Evolutionary conservation across 164 flowering plant species (phyloP).

Genomic region (Stephania cephalantha): DNA sequence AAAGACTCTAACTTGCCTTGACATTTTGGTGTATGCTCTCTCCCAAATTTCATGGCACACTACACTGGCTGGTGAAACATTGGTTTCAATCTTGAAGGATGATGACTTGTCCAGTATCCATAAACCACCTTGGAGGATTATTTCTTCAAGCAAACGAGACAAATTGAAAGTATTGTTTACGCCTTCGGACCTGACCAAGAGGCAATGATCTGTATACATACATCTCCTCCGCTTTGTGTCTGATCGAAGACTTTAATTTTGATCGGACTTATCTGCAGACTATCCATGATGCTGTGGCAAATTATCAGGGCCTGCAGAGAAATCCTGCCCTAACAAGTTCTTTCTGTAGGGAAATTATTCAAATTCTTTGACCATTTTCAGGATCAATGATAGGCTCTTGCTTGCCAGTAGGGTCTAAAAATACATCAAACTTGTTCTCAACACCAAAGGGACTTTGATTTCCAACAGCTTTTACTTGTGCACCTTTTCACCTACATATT

Average conservation of each 20-base stretch:
- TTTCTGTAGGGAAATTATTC: constrained; percentile 30
- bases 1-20: no score
- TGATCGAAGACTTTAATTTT: constrained; percentile 65
- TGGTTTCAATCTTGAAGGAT: constrained; percentile 54
- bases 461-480: constrained; percentile 22
- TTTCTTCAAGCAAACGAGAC: constrained; percentile 52
- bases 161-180: constrained; percentile 86
- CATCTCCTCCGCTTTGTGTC: constrained; percentile 76
- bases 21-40: no score
- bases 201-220: constrained; percentile 84
- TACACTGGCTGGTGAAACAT: constrained; percentile 39
- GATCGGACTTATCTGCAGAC: constrained; percentile 64
- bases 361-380: constrained; percentile 25
- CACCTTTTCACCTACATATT: not conserved
- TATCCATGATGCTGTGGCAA: constrained; percentile 39
- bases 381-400: constrained; percentile 31
- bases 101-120: constrained; percentile 67
- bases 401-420: constrained; percentile 25
- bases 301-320: constrained; percentile 36
- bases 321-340: constrained; percentile 32
- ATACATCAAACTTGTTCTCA: constrained; percentile 35
- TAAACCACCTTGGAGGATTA: constrained; percentile 67
- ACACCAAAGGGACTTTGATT: constrained; percentile 45
- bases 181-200: constrained; percentile 85
- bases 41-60: constrained; percentile 61